These are phyloP conservation scores for Poa annua DNA, from an alignment of 176 grass and related monocot genomes.

Conservation along the genomic window DNA sequence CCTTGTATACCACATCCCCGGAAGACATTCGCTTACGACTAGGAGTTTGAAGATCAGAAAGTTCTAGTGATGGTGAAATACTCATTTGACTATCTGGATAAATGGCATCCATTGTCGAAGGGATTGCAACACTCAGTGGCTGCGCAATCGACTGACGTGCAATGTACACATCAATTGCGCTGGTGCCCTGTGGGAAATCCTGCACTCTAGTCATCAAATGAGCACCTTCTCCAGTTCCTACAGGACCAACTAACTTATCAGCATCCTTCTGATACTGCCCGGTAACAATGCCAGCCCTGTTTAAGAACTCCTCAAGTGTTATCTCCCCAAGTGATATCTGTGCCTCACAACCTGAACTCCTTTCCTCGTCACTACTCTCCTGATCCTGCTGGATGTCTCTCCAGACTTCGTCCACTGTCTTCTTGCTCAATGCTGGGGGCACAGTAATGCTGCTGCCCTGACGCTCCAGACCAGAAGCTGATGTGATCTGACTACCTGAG, in stretches of 20 bases:
- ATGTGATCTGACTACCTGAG: constrained; percentile 1
- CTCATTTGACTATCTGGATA: constrained; percentile 24
- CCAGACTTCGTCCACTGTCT: constrained; percentile 28
- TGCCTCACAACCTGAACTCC: constrained; percentile 21
- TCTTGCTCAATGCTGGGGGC: constrained; percentile 6
- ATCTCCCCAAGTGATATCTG: constrained; percentile 25
- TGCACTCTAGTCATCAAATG: constrained; percentile 10
- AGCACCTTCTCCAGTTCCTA: constrained; percentile 16
- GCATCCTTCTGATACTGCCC: neutral
- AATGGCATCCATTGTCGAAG: constrained; percentile 12
- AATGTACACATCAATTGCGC: neutral
- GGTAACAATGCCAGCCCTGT: neutral
- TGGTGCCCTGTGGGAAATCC: constrained; percentile 17
- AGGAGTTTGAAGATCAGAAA: constrained; percentile 25
- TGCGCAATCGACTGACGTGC: neutral
- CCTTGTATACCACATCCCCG: constrained; percentile 19
- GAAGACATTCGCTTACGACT: neutral
- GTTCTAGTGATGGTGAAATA: constrained; percentile 1
- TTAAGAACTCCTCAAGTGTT: constrained; percentile 17
- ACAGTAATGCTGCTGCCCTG: constrained; percentile 21
- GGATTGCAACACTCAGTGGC: neutral
- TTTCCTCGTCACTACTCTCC: constrained; percentile 8
- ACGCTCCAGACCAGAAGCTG: constrained; percentile 29
- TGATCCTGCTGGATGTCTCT: constrained; percentile 8
- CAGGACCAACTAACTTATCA: constrained; percentile 4